Base-by-base conservation (phyloP, 345 rosid genomes). In the Eucalyptus camaldulensis region DNA sequence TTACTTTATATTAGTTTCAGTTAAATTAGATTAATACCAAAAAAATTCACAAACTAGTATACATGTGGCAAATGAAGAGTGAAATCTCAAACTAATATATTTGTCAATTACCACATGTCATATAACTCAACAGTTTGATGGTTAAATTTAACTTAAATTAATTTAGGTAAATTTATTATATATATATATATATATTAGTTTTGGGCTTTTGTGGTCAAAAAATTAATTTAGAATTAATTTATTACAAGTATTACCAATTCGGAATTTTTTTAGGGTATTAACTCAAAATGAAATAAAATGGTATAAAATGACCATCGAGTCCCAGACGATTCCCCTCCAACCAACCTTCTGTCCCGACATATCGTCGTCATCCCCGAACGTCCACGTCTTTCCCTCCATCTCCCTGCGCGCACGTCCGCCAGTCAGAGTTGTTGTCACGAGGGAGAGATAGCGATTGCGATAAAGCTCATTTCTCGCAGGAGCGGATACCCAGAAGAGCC, bases 1-100 rank as follows among this genome's bases (percentile, higher is more conserved):
- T 62, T 62, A 62, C 0, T 29, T 1, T 56, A 22, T 24, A 0
- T 56, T 56, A 2, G 1, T 10, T 62, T 0, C 4, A 1, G 0
- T 62, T 62, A 13, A 12, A 62, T 60, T 29, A 4, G 4, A 62
- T 62, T 62, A 29, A 62, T 29, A 62, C 7, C 2, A 62, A 12
- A 62, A 60, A 62, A 62, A 62, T 62, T 0, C 17, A 62, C 17
- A 29, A 62, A 13, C 8, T 12, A 27, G 0, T 60, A 60, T 27
- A 60, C 0, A 12, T 12, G 4, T 11, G 4, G 15, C 15, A 60
- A 60, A 60, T 0, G 16, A 0, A 60, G 2, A 29, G 2, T 62
- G 4, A 29, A 29, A 62, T 1, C 17, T 0, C 0, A 62, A 60
- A 62, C 3, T 62, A 13, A 62, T 62, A 29, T 1, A 29, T 0